Conservation (phyloP, 208 protist genomes). For the Herpetomonas tarakana region DNA sequence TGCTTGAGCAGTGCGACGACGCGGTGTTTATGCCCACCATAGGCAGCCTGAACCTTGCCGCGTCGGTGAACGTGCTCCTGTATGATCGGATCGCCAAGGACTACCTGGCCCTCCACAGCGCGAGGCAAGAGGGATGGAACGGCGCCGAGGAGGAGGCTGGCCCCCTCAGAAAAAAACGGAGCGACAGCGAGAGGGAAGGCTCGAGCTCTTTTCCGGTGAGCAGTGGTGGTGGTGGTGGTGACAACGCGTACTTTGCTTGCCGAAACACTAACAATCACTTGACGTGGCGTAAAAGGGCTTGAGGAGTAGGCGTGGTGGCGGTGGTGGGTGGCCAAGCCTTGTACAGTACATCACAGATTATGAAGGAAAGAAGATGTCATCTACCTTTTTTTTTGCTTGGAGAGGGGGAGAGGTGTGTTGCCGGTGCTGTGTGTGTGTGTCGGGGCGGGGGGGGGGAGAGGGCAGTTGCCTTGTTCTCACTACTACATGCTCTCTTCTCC, state of each 20-base stretch:
- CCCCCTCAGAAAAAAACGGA: neutral
- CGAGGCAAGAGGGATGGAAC: neutral
- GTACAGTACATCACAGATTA: no score
- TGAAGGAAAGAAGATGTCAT: no score
- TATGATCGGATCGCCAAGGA: slow-evolving; percentile 67
- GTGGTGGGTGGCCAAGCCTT: no score
- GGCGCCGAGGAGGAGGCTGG: neutral
- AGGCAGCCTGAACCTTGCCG: slow-evolving; percentile 73
- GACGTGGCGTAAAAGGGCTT: slow-evolving; percentile 9
- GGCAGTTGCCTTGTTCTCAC: no score
- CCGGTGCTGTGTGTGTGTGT: no score
- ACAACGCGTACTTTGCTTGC: slow-evolving; percentile 11
- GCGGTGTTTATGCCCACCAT: slow-evolving; percentile 67
- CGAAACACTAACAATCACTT: slow-evolving; percentile 64
- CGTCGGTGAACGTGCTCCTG: slow-evolving; percentile 64
- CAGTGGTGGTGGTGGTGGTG: neutral
- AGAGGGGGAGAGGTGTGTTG: no score
- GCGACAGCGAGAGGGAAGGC: slow-evolving; percentile 11
- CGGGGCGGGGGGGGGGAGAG: no score
- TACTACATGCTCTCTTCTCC: no score
- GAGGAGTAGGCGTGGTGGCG: no score
- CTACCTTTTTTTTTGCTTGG: no score
- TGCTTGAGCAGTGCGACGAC: slow-evolving; percentile 42
- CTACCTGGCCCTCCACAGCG: slow-evolving; percentile 13
- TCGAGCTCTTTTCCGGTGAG: no score